These are phyloP conservation scores for Bolboschoenus planiculmis DNA, from an alignment of 176 grass and related monocot genomes.

Conservation along the genomic window DNA sequence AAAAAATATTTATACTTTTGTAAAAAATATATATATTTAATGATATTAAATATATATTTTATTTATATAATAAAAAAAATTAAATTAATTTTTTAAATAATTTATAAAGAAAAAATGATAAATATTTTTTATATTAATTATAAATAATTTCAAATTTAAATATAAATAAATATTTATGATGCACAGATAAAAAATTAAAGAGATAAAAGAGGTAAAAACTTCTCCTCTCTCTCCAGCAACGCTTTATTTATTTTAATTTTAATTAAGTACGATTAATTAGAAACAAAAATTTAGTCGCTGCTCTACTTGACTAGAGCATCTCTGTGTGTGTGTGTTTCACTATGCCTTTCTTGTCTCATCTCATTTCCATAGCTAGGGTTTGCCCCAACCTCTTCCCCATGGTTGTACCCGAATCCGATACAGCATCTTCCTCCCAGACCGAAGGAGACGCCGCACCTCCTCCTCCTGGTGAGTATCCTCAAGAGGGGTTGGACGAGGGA, in stretches of 20 bases:
- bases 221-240: not conserved
- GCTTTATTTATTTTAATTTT: not conserved
- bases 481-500: not conserved
- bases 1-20: too few relatives aligned
- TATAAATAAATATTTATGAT: too few relatives aligned
- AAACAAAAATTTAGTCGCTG: not conserved
- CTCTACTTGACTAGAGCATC: not conserved
- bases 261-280: not conserved
- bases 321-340: too few relatives aligned
- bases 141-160: too few relatives aligned
- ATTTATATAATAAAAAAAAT: too few relatives aligned
- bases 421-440: not conserved
- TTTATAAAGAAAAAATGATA: too few relatives aligned
- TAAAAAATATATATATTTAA: too few relatives aligned
- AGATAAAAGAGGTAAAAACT: not conserved
- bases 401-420: not conserved
- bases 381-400: not conserved
- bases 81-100: too few relatives aligned
- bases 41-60: too few relatives aligned
- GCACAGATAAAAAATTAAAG: not conserved
- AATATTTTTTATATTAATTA: too few relatives aligned
- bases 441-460: not conserved
- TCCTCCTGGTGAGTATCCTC: not conserved
- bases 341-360: not conserved
- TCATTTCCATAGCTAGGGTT: conserved; percentile 22